Evolutionary conservation across 345 rosid genomes (phyloP).

Genomic region (Brassica incana): DNA sequence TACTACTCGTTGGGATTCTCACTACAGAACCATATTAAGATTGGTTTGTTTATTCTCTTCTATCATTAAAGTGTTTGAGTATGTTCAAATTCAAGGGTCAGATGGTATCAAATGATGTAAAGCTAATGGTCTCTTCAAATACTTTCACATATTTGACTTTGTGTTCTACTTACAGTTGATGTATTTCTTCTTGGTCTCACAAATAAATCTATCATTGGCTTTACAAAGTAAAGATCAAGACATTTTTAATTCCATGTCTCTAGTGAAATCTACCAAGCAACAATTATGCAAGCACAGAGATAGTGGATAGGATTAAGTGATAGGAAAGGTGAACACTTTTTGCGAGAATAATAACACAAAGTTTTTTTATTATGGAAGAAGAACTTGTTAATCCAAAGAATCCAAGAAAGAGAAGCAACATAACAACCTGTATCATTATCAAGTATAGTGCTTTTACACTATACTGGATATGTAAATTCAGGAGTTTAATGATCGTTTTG

Average conservation of each 20-base stretch:
- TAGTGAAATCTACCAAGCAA: neutral
- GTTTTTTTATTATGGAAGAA: neutral
- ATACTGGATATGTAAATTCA: neutral
- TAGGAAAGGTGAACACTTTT: neutral
- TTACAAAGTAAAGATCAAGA: neutral
- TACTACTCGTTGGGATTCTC: no score
- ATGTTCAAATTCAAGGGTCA: neutral
- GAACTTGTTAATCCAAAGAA: neutral
- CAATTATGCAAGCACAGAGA: neutral
- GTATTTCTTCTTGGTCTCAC: neutral
- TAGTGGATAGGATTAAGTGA: neutral
- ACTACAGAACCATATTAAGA: neutral
- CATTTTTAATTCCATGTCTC: neutral
- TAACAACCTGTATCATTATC: neutral
- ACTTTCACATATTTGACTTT: neutral
- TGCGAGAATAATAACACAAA: neutral
- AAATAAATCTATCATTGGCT: neutral
- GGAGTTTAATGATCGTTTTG: neutral
- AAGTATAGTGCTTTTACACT: neutral
- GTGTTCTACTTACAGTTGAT: neutral
- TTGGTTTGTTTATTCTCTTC: neutral
- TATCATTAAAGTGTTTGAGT: neutral
- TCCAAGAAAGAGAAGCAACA: neutral
- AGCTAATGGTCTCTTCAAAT: neutral
- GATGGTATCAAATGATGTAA: neutral